Evolutionary conservation across 495 filamentous ascomycete species (phyloP), one percentile per base, ranked within the genome.

Genomic region (Podospora conica): DNA sequence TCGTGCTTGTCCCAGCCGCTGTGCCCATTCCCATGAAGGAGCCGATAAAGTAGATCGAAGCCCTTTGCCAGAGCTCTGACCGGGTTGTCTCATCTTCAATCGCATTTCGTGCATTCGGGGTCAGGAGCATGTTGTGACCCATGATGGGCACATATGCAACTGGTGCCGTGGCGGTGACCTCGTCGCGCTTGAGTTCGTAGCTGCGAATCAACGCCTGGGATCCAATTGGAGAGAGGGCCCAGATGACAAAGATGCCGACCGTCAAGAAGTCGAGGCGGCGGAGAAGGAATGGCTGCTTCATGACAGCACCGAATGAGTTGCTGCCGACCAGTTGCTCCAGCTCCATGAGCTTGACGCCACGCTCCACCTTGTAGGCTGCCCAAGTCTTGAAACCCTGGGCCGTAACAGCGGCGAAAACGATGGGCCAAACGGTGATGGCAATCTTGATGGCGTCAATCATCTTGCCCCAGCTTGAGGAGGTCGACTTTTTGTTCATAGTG

Each of bases 381-480:
- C 66, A 68, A 0, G 66, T 57, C 54, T 68, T 68, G 63, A 68
- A 68, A 9, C 27, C 62, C 29, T 68, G 66, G 6, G 63, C 66
- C 0, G 63, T 60, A 24, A 68, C 66, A 22, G 66, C 66, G 6
- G 66, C 66, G 20, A 65, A 68, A 3, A 68, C 66, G 57, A 68
- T 68, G 24, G 66, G 66, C 66, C 62, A 68, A 3, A 55, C 63
- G 7, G 66, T 65, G 54, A 68, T 33, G 28, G 61, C 56, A 21
- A 65, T 60, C 22, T 68, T 64, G 66, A 68, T 68, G 18, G 66
- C 40, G 23, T 68, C 55, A 4, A 55, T 15, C 25, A 68, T 58
- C 12, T 58, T 61, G 24, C 53, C 53, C 66, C 66, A 63, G 7
- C 1, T 23, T 6, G 61, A 63, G 10, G 56, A 53, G n/a, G n/a